Evolutionary conservation across 306 rosid species (phyloP).

Genomic region (Pyrus communis): DNA sequence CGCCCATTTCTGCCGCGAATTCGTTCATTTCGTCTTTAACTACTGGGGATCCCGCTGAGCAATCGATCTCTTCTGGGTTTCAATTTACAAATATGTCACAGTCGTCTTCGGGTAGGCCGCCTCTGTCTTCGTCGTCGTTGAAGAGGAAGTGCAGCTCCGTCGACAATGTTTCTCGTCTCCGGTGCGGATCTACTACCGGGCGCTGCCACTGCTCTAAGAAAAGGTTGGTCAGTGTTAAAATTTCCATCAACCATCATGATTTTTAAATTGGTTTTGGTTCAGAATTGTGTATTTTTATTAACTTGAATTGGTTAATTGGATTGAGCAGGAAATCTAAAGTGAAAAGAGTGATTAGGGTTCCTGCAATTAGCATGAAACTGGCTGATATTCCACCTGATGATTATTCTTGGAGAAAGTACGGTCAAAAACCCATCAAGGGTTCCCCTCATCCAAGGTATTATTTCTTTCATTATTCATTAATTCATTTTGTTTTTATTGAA

Average conservation of each 20-base stretch:
- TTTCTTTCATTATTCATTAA: neutral
- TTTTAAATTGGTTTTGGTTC: neutral
- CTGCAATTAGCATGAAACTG: slow-evolving; percentile 58
- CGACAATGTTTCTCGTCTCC: slow-evolving; percentile 25
- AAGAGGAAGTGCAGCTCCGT: slow-evolving; percentile 63
- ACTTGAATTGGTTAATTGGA: neutral
- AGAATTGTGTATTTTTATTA: neutral
- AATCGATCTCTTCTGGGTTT: slow-evolving; percentile 44
- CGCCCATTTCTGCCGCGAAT: slow-evolving; percentile 37
- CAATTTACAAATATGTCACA: slow-evolving; percentile 49
- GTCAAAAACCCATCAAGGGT: slow-evolving; percentile 91
- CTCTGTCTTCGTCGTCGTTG: slow-evolving; percentile 41
- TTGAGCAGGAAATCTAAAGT: slow-evolving; percentile 51
- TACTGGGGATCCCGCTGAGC: slow-evolving; percentile 35
- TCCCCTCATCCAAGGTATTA: slow-evolving; percentile 82
- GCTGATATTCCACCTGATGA: slow-evolving; percentile 86
- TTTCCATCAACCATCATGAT: neutral
- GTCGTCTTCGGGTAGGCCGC: slow-evolving; percentile 47
- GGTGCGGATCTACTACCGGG: slow-evolving; percentile 43
- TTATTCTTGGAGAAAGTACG: slow-evolving; percentile 79
- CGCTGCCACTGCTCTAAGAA: slow-evolving; percentile 76
- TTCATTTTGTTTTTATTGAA: neutral
- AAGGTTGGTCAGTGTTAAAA: slow-evolving; percentile 27
- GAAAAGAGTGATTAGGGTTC: slow-evolving; percentile 56
- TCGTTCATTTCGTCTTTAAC: slow-evolving; percentile 51